Evolutionary conservation across 1,284 basidiomycete species (phyloP).

Genomic region (Sanghuangporus weigelae): DNA sequence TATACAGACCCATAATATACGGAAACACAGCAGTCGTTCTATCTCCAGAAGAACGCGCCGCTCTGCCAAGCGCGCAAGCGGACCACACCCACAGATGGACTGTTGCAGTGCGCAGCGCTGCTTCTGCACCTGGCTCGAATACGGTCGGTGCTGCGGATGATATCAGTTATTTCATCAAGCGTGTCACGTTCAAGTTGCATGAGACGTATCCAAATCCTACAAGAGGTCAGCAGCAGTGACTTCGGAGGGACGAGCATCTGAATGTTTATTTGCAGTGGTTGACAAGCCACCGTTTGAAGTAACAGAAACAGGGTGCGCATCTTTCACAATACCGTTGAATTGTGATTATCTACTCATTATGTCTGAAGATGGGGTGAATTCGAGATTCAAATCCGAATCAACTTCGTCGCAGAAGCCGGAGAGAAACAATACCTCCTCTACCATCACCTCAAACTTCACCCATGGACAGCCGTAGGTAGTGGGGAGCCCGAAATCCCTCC

Average conservation of each 20-base stretch:
- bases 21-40: conserved; percentile 91
- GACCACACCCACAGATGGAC: conserved; percentile 98
- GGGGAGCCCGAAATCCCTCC: conserved; percentile 61
- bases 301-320: conserved; percentile 81
- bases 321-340: background rate
- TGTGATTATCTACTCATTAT: background rate
- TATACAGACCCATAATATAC: conserved; percentile 91
- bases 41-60: conserved; percentile 68
- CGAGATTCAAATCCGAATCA: conserved; percentile 91
- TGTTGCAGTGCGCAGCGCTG: conserved; percentile 83
- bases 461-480: conserved; percentile 60
- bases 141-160: conserved; percentile 87
- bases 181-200: conserved; percentile 96
- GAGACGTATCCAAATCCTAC: conserved; percentile 93
- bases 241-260: conserved; percentile 3
- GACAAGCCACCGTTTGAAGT: conserved; percentile 95
- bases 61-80: conserved; percentile 34
- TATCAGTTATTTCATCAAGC: conserved; percentile 84
- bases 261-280: conserved; percentile 48
- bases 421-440: conserved; percentile 88
- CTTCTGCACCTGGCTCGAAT: conserved; percentile 57
- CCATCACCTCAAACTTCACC: conserved; percentile 95
- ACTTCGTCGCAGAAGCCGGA: conserved; percentile 86
- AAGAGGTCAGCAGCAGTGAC: conserved; percentile 58
- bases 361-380: conserved; percentile 95